Percentiles rank a stretch among this genome's conserved stretches.
phyloP scores from a whole-genome alignment of 805 yeast species.

The Peterozyma toletana region DNA sequence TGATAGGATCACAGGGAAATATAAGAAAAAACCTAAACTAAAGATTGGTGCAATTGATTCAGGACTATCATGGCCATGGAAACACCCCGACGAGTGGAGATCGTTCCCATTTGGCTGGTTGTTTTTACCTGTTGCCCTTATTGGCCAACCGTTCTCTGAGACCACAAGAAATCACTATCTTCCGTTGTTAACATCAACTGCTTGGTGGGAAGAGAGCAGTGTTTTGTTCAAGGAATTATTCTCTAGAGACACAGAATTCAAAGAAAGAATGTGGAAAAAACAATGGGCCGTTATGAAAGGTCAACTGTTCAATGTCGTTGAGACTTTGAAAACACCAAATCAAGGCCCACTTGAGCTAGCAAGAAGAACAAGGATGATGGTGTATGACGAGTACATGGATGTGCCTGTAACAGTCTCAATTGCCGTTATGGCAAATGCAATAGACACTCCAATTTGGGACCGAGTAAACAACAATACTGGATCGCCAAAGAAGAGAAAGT shows the following conservation, averaged over 20 bases:
- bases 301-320: constrained; percentile 71
- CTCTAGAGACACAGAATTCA: constrained; percentile 52
- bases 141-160: constrained; percentile 61
- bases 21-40: constrained; percentile 28
- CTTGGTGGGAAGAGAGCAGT: constrained; percentile 67
- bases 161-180: constrained; percentile 49
- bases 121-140: constrained; percentile 52
- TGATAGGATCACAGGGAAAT: constrained; percentile 7
- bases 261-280: constrained; percentile 56
- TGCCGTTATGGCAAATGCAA: constrained; percentile 31
- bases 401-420: constrained; percentile 40
- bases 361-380: constrained; percentile 45
- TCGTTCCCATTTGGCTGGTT: constrained; percentile 78
- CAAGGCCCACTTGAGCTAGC: constrained; percentile 68
- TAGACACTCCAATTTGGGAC: constrained; percentile 28
- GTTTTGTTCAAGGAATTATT: constrained; percentile 39
- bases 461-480: background rate
- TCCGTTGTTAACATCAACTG: constrained; percentile 47
- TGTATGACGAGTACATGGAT: constrained; percentile 56
- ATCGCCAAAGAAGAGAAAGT: background rate
- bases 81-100: constrained; percentile 77
- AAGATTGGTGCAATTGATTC: constrained; percentile 70
- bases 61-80: constrained; percentile 74
- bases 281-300: constrained; percentile 72
- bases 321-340: constrained; percentile 44